phyloP scores from a whole-genome alignment of 2,329 filamentous ascomycete genomes.

The Pseudogymnoascus sp. region DNA sequence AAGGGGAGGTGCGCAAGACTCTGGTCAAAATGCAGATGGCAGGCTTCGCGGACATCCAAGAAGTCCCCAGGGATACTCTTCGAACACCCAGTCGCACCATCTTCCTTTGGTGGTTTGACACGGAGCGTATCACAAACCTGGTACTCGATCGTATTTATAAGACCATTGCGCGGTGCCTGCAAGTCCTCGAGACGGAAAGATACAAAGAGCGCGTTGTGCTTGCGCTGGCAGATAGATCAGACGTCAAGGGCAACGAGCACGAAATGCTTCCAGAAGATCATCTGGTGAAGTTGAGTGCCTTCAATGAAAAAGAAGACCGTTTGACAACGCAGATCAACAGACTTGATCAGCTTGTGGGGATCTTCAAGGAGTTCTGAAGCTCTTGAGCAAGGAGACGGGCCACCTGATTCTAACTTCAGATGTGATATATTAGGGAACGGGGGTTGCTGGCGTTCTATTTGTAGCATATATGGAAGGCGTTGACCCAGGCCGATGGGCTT shows the following conservation, averaged over 20 bases:
- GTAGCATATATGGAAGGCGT: slow-evolving; percentile 9
- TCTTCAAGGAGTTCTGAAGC: slow-evolving; percentile 67
- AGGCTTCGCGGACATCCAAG: slow-evolving; percentile 84
- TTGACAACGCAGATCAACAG: slow-evolving; percentile 71
- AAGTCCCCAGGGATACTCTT: slow-evolving; percentile 81
- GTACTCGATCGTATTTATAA: slow-evolving; percentile 81
- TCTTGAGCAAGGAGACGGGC: background rate
- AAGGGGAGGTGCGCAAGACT: slow-evolving; percentile 75
- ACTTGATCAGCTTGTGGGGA: slow-evolving; percentile 75
- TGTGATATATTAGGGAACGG: slow-evolving; percentile 6
- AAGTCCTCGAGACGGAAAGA: slow-evolving; percentile 71
- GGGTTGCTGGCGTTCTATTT: background rate
- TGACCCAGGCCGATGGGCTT: slow-evolving; percentile 5
- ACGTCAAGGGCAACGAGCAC: slow-evolving; percentile 77
- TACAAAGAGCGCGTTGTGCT: slow-evolving; percentile 64
- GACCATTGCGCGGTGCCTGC: slow-evolving; percentile 74
- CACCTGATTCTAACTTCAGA: background rate
- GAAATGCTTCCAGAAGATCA: slow-evolving; percentile 70
- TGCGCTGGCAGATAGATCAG: slow-evolving; percentile 72
- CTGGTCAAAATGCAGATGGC: slow-evolving; percentile 79
- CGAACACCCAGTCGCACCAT: slow-evolving; percentile 75
- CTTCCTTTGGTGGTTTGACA: slow-evolving; percentile 88
- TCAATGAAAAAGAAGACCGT: slow-evolving; percentile 60
- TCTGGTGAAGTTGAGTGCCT: slow-evolving; percentile 51
- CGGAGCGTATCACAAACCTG: slow-evolving; percentile 58